Evolutionary conservation across 192 early-diverging fungal species (phyloP), one percentile per base, ranked within the genome.

Genomic region (Chytriomyces sp.): DNA sequence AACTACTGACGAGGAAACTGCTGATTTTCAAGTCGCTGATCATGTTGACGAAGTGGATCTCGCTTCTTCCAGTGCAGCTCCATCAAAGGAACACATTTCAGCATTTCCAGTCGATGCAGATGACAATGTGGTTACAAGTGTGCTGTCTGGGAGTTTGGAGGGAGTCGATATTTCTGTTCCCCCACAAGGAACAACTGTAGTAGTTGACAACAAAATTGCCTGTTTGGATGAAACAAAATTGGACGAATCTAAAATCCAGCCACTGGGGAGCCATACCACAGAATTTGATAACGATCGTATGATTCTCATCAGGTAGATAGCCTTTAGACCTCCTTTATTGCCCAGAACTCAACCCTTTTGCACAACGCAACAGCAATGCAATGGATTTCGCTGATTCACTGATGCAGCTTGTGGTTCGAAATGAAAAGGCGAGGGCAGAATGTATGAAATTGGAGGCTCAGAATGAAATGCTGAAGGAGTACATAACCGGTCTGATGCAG

Each of bases 261-360:
- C n/a, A 32, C 56, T 58, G 22, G 14, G 5, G 0, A 25, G 31
- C 28, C 12, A 58, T 56, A 28, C 14, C 0, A 12, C 22, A 10
- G 65, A 68, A 10, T 68, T 68, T 37, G 65, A 68, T 56, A 68
- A 68, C 52, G 65, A 68, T 25, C 7, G 65, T 25, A 68, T 68
- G 65, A 31, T 68, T 2, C 38, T 68, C 52, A 68, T 68, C 52
- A 68, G 65, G 56, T 32, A 58, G 28, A 1, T n/a, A n/a, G n/a
- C n/a, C n/a, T n/a, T n/a, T n/a, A n/a, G n/a, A n/a, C n/a, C n/a
- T n/a, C n/a, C n/a, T n/a, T n/a, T n/a, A n/a, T n/a, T n/a, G n/a
- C n/a, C n/a, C n/a, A n/a, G n/a, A n/a, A n/a, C n/a, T n/a, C 44
- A 49, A 49, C 28, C 4, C 31, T 58, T 58, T 32, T 25, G 26